A percentile compares a stretch with the other conserved stretches of the same genome.
phyloP scores from a whole-genome alignment of 768 basidiomycete genomes.

The Phlegmacium glaucopus region DNA sequence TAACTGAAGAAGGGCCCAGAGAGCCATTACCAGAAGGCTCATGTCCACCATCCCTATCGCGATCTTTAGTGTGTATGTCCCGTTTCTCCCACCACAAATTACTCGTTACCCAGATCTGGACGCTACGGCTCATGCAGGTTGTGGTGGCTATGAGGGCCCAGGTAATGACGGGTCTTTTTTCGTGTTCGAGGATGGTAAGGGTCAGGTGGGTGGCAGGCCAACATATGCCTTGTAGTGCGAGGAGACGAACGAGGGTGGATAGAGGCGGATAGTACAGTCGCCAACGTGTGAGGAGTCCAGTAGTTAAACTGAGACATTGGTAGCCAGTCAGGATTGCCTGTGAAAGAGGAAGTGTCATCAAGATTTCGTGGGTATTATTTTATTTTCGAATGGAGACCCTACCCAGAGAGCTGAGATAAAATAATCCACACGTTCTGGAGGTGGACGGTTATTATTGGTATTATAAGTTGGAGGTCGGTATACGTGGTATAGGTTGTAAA shows the following conservation, averaged over 20 bases:
- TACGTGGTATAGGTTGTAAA: slow-evolving; percentile 58
- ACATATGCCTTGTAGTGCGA: slow-evolving; percentile 93
- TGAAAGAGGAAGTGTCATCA: slow-evolving; percentile 3
- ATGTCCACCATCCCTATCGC: slow-evolving; percentile 19
- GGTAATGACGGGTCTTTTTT: slow-evolving; percentile 71
- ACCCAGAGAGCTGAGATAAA: slow-evolving; percentile 74
- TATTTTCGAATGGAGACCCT: slow-evolving; percentile 15
- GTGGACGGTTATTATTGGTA: slow-evolving; percentile 17
- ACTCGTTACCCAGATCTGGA: slow-evolving; percentile 96
- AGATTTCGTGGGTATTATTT: not conserved
- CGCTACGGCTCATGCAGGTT: slow-evolving; percentile 75
- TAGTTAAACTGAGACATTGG: slow-evolving; percentile 84
- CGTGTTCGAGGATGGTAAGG: slow-evolving; percentile 66
- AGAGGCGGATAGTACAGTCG: slow-evolving; percentile 84
- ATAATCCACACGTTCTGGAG: slow-evolving; percentile 61
- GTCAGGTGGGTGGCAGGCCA: slow-evolving; percentile 93
- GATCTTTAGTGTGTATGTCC: slow-evolving; percentile 13
- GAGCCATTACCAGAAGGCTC: not conserved
- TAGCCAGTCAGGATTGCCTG: slow-evolving; percentile 84
- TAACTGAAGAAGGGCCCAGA: too few species aligned
- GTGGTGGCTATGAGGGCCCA: slow-evolving; percentile 92
- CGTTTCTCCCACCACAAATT: slow-evolving; percentile 64
- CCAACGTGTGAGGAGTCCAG: slow-evolving; percentile 90
- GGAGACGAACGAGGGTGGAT: slow-evolving; percentile 84
- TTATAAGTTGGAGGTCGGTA: slow-evolving; percentile 35